These are phyloP conservation scores for Lepidium campestre DNA, from an alignment of 441 rosid genomes.

Conservation along the genomic window DNA sequence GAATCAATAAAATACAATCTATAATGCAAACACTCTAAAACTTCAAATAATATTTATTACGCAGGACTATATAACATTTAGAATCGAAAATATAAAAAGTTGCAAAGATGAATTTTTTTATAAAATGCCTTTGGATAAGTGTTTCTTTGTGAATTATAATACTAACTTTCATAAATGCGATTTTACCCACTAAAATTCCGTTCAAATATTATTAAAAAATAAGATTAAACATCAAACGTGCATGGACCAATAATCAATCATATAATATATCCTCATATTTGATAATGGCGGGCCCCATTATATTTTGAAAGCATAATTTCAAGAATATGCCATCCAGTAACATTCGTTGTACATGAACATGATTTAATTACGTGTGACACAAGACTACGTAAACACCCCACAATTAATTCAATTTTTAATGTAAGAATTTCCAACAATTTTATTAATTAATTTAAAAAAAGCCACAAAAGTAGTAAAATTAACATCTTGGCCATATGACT, in stretches of 20 bases:
- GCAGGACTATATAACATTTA: too few relatives aligned
- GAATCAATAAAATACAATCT: too few relatives aligned
- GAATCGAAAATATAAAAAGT: too few relatives aligned
- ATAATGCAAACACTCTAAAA: too few relatives aligned
- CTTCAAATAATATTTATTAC: too few relatives aligned
- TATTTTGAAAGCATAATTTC: slow-evolving; percentile 14
- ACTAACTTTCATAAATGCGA: too few relatives aligned
- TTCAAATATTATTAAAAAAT: too few relatives aligned
- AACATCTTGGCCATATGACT: slow-evolving; percentile 10
- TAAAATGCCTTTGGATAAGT: background rate
- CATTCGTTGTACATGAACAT: background rate
- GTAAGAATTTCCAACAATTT: background rate
- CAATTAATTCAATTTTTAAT: background rate
- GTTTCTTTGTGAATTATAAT: too few relatives aligned
- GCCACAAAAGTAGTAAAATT: background rate
- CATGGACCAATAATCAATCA: slow-evolving; percentile 15
- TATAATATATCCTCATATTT: background rate
- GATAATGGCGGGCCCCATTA: slow-evolving; percentile 12
- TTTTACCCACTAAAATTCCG: background rate
- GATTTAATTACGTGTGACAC: slow-evolving; percentile 7
- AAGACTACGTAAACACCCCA: background rate
- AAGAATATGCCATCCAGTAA: slow-evolving; percentile 10
- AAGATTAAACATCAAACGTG: slow-evolving; percentile 21
- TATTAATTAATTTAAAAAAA: slow-evolving; percentile 1
- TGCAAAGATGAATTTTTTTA: too few relatives aligned